These are phyloP conservation scores for Hypoxylon sp. DNA, from an alignment of 2,329 filamentous ascomycete genomes.

Conservation along the genomic window DNA sequence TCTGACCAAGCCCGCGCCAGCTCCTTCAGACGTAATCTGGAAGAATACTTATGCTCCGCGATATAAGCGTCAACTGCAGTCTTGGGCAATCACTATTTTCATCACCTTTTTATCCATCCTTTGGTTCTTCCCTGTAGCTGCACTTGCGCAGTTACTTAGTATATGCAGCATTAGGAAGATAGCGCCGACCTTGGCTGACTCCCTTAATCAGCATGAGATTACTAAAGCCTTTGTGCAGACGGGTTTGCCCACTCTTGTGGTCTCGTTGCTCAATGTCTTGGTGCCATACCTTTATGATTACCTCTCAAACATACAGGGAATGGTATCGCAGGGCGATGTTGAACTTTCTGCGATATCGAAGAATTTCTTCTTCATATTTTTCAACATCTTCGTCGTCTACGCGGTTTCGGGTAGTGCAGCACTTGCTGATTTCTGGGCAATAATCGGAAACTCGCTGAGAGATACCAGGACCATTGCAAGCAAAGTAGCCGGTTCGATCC, in stretches of 20 bases:
- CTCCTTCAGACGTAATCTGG: conserved; percentile 96
- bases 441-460: conserved; percentile 80
- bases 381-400: conserved; percentile 98
- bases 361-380: conserved; percentile 99
- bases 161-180: conserved; percentile 83
- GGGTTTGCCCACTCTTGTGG: conserved; percentile 85
- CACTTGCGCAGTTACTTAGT: conserved; percentile 84
- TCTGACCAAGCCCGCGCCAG: conserved; percentile 86
- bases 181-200: conserved; percentile 77
- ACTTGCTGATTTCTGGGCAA: conserved; percentile 78
- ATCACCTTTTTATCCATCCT: conserved; percentile 88
- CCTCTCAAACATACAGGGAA: conserved; percentile 90
- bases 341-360: conserved; percentile 96
- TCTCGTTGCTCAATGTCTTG: conserved; percentile 88
- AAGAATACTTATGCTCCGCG: conserved; percentile 89
- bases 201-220: conserved; percentile 77
- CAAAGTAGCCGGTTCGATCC: conserved; percentile 81
- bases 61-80: conserved; percentile 78
- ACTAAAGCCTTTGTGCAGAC: conserved; percentile 85
- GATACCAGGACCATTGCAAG: conserved; percentile 85
- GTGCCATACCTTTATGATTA: conserved; percentile 97
- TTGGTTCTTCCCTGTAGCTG: conserved; percentile 87
- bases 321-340: conserved; percentile 94
- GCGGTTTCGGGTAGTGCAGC: conserved; percentile 84
- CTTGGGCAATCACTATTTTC: conserved; percentile 86